Evolutionary conservation across 2,329 filamentous ascomycete species (phyloP).

Genomic region (Capronia americana): DNA sequence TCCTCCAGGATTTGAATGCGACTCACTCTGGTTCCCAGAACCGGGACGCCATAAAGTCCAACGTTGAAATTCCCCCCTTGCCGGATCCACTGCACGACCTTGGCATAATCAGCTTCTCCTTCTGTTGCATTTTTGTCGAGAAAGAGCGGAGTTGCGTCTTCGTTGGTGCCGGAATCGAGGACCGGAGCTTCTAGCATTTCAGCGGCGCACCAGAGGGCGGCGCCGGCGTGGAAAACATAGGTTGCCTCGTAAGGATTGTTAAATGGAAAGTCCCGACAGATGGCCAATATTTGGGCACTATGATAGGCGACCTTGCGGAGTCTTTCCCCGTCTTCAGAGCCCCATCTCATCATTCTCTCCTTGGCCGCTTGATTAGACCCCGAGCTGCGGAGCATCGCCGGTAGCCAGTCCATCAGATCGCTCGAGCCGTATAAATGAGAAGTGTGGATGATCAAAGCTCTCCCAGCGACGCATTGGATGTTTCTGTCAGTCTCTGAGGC

Average conservation of each 20-base stretch:
- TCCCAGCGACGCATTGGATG: background rate
- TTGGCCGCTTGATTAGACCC: slow-evolving; percentile 4
- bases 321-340: background rate
- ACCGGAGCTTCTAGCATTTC: background rate
- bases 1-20: background rate
- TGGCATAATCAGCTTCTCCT: background rate
- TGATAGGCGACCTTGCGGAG: slow-evolving; percentile 8
- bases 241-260: slow-evolving; percentile 17
- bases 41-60: slow-evolving; percentile 3
- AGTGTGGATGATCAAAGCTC: slow-evolving; percentile 12
- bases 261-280: slow-evolving; percentile 17
- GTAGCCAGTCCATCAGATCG: slow-evolving; percentile 19
- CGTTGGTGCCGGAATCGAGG: background rate
- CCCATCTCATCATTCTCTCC: slow-evolving; percentile 16
- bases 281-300: slow-evolving; percentile 14
- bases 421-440: slow-evolving; percentile 12
- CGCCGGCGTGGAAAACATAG: slow-evolving; percentile 14
- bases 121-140: background rate
- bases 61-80: background rate
- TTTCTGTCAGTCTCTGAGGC: background rate
- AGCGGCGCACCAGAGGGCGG: slow-evolving; percentile 17
- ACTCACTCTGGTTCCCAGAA: background rate
- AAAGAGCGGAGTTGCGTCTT: background rate
- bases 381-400: slow-evolving; percentile 6
- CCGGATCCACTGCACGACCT: background rate